phyloP scores from a whole-genome alignment of 2,329 filamentous ascomycete species.

The Fusarium stilboides region DNA sequence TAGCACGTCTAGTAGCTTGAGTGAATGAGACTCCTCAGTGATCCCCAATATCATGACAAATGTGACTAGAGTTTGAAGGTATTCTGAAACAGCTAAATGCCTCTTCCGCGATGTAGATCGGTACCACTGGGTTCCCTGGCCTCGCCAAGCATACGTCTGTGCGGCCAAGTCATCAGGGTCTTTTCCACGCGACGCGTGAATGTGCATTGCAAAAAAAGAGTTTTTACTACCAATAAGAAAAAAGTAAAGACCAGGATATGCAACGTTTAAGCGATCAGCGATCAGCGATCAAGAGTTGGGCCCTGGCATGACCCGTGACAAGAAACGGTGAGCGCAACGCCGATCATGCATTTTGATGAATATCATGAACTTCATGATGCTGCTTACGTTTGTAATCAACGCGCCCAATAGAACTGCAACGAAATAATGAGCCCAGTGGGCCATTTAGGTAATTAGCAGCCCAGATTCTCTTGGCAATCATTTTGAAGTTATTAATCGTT shows the following conservation, averaged over 20 bases:
- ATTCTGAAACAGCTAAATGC: no score
- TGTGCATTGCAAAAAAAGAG: neutral
- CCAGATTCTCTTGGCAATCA: slow-evolving; percentile 20
- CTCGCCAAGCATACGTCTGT: neutral
- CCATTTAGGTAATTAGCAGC: slow-evolving; percentile 25
- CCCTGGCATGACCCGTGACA: slow-evolving; percentile 22
- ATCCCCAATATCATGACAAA: no score
- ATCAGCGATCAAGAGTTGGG: neutral
- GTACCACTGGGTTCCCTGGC: neutral
- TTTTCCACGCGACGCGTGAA: slow-evolving; percentile 11
- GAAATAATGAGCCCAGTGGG: slow-evolving; percentile 27
- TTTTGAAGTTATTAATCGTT: neutral
- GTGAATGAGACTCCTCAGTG: no score
- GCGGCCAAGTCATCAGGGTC: neutral
- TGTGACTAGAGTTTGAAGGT: no score
- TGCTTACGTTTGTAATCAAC: slow-evolving; percentile 36
- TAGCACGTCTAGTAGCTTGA: no score
- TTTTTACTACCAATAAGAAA: neutral
- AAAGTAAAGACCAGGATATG: neutral
- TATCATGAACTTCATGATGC: slow-evolving; percentile 41
- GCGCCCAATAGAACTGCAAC: slow-evolving; percentile 26
- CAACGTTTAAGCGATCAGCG: neutral
- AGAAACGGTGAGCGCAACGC: slow-evolving; percentile 31
- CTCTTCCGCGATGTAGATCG: no score
- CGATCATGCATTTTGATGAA: slow-evolving; percentile 42